A percentile compares a stretch with the other conserved stretches of the same genome.
phyloP scores from a whole-genome alignment of 129 eudicot genomes.

The Dittrichia graveolens region DNA sequence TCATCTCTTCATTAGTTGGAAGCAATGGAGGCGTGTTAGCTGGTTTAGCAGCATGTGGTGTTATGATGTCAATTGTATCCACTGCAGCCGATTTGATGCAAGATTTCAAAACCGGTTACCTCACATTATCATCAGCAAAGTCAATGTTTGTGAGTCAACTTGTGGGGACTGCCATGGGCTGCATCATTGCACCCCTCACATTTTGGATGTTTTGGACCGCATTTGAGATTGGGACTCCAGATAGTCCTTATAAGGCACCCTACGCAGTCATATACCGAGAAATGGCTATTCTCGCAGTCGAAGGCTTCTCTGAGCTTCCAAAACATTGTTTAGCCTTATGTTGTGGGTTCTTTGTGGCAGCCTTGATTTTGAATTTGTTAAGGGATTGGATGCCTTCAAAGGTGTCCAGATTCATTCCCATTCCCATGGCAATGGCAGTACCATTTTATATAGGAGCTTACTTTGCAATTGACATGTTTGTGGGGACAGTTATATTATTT shows the following conservation, averaged over 20 bases:
- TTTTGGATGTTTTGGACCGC: slow-evolving; percentile 90
- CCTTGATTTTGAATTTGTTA: slow-evolving; percentile 58
- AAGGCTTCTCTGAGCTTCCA: slow-evolving; percentile 90
- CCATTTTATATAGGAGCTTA: slow-evolving; percentile 39
- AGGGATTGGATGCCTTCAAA: slow-evolving; percentile 62
- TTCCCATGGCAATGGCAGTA: slow-evolving; percentile 43
- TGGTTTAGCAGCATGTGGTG: slow-evolving; percentile 87
- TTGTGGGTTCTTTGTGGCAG: slow-evolving; percentile 71
- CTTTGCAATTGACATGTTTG: slow-evolving; percentile 38
- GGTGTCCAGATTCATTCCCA: slow-evolving; percentile 42
- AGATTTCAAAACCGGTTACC: slow-evolving; percentile 91
- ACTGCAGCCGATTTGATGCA: slow-evolving; percentile 97
- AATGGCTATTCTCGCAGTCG: slow-evolving; percentile 89
- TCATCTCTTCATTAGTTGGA: slow-evolving; percentile 77
- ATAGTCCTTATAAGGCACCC: slow-evolving; percentile 94
- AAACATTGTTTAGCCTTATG: slow-evolving; percentile 74
- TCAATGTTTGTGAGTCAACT: slow-evolving; percentile 92
- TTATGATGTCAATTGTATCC: slow-evolving; percentile 85
- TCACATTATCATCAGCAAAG: slow-evolving; percentile 79
- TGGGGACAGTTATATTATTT: slow-evolving; percentile 38
- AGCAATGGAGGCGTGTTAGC: slow-evolving; percentile 78
- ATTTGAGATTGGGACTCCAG: slow-evolving; percentile 84
- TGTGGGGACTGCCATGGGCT: slow-evolving; percentile 90
- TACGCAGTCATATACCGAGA: slow-evolving; percentile 86
- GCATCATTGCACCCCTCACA: slow-evolving; percentile 83